phyloP scores from a whole-genome alignment of 2,329 filamentous ascomycete species.

The Claviceps purpurea region DNA sequence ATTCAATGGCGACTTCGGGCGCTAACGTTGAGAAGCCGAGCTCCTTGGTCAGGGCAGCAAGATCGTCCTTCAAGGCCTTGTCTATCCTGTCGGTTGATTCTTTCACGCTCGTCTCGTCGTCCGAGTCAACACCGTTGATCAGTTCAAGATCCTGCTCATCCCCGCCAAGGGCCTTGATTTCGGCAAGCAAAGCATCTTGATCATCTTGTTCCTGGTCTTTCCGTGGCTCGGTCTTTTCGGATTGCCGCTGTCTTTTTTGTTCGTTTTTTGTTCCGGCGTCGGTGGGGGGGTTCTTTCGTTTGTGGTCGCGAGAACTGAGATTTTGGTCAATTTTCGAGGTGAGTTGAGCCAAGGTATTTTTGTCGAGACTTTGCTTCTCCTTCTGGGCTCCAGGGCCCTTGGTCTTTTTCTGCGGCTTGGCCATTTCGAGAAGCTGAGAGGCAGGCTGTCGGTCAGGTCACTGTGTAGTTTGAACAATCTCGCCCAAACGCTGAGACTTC shows the following conservation, averaged over 20 bases:
- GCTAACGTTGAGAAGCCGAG: constrained; percentile 23
- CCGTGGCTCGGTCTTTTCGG: constrained; percentile 9
- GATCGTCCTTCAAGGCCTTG: constrained; percentile 24
- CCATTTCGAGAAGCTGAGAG: constrained; percentile 13
- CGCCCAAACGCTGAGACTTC: background rate
- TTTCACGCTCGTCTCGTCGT: constrained; percentile 23
- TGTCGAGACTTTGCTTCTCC: constrained; percentile 26
- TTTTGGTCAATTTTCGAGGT: constrained; percentile 44
- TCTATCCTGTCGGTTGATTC: constrained; percentile 24
- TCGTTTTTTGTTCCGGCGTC: constrained; percentile 19
- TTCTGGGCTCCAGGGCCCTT: constrained; percentile 16
- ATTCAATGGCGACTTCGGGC: constrained; percentile 23
- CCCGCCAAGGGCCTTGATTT: constrained; percentile 52
- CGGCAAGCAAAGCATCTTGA: constrained; percentile 38
- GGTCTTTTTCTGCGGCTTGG: constrained; percentile 25
- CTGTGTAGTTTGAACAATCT: background rate
- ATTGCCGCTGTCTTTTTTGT: constrained; percentile 25
- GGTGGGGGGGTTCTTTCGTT: constrained; percentile 30
- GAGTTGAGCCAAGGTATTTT: constrained; percentile 36
- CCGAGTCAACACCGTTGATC: constrained; percentile 37
- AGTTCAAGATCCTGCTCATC: constrained; percentile 51
- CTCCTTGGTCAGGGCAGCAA: constrained; percentile 25
- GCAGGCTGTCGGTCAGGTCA: background rate
- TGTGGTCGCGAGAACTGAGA: constrained; percentile 28
- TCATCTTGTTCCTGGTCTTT: constrained; percentile 16